Conservation (phyloP, 176 grass and related monocot species). For the Metroxylon sagu region DNA sequence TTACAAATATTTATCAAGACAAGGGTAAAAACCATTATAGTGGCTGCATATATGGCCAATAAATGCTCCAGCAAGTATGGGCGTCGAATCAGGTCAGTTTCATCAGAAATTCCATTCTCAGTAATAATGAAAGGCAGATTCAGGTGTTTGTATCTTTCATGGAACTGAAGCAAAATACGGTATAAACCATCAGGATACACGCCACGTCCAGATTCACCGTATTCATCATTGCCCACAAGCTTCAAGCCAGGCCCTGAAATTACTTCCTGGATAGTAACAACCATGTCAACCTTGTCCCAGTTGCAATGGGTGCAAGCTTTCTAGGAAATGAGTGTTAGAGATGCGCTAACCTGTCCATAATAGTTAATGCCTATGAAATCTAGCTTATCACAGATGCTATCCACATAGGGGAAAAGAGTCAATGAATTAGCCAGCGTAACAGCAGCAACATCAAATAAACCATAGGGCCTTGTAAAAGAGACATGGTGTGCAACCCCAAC, state of each 20-base stretch:
- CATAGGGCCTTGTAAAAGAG: slow-evolving; percentile 78
- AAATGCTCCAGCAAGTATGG: slow-evolving; percentile 92
- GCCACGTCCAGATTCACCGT: slow-evolving; percentile 88
- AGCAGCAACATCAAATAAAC: slow-evolving; percentile 81
- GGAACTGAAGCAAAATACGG: slow-evolving; percentile 65
- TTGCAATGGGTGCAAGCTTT: not conserved
- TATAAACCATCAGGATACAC: slow-evolving; percentile 94
- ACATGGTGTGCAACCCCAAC: slow-evolving; percentile 78
- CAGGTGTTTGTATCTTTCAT: slow-evolving; percentile 73
- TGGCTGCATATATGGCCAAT: slow-evolving; percentile 69
- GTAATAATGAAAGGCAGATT: slow-evolving; percentile 82
- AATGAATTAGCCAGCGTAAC: slow-evolving; percentile 75
- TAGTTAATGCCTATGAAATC: slow-evolving; percentile 96
- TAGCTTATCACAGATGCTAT: slow-evolving; percentile 78
- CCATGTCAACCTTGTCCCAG: not conserved
- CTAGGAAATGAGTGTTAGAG: slow-evolving; percentile 3
- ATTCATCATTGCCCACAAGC: slow-evolving; percentile 65
- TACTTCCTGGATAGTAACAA: slow-evolving; percentile 54
- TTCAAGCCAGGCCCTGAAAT: slow-evolving; percentile 93
- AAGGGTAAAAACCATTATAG: slow-evolving; percentile 42
- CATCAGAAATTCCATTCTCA: slow-evolving; percentile 97
- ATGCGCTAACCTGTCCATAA: slow-evolving; percentile 71
- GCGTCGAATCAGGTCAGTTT: slow-evolving; percentile 78
- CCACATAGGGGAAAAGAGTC: slow-evolving; percentile 63
- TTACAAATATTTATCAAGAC: not conserved